Conservation (phyloP, 768 basidiomycete species). For the Phylloporus arenicola region DNA sequence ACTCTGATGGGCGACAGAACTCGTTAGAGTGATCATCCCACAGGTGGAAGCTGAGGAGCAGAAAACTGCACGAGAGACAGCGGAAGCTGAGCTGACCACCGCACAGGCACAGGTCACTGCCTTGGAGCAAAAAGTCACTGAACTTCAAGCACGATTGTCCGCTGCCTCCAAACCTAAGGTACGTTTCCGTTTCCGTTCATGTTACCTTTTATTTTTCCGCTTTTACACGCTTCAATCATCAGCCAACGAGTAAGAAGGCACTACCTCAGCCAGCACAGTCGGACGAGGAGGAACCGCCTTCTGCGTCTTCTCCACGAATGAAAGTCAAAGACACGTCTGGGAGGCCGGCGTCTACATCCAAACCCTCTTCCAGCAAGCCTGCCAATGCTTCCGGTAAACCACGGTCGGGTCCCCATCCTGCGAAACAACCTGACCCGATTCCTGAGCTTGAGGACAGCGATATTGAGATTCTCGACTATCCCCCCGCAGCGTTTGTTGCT, state of each 20-base stretch:
- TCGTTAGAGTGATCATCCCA: neutral
- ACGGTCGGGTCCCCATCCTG: slow-evolving; percentile 19
- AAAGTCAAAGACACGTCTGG: slow-evolving; percentile 16
- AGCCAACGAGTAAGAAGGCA: slow-evolving; percentile 14
- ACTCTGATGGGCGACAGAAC: neutral
- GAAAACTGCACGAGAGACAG: slow-evolving; percentile 33
- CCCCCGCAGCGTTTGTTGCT: slow-evolving; percentile 11
- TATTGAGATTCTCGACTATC: slow-evolving; percentile 23
- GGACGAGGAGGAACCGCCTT: slow-evolving; percentile 18
- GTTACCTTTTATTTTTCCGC: slow-evolving; percentile 11
- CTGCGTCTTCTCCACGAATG: slow-evolving; percentile 3
- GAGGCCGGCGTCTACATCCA: slow-evolving; percentile 12
- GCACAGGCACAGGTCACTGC: slow-evolving; percentile 22
- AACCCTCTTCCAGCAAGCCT: slow-evolving; percentile 15
- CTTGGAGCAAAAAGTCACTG: slow-evolving; percentile 38
- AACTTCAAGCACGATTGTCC: slow-evolving; percentile 42
- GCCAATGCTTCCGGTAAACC: slow-evolving; percentile 17
- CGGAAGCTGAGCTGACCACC: slow-evolving; percentile 32
- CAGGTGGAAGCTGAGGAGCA: slow-evolving; percentile 39
- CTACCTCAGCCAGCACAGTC: slow-evolving; percentile 8
- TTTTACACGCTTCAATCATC: neutral
- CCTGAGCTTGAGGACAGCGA: slow-evolving; percentile 27
- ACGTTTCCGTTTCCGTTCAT: neutral
- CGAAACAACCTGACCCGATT: slow-evolving; percentile 14
- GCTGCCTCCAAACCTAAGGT: slow-evolving; percentile 30